Percentiles rank a stretch among this genome's conserved stretches.
Evolutionary conservation across 257 asterid genomes (phyloP).

Genomic region (Mitragyna speciosa): DNA sequence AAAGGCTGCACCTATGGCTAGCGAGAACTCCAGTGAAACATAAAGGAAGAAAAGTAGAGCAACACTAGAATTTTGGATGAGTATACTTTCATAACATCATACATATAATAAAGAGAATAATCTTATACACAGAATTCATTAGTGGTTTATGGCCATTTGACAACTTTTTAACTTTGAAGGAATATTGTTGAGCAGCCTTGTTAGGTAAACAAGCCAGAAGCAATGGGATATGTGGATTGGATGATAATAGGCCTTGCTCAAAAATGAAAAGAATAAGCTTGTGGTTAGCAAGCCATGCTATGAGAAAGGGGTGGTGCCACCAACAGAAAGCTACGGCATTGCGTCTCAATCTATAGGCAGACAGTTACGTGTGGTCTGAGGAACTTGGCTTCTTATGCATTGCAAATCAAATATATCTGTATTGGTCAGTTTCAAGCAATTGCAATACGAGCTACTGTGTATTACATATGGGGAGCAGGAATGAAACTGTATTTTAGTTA

Average conservation of each 20-base stretch:
- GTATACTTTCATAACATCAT: too few relatives aligned
- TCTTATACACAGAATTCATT: not conserved
- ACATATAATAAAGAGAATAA: too few relatives aligned
- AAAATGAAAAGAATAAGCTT: slow-evolving; percentile 52
- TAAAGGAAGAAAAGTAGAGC: too few relatives aligned
- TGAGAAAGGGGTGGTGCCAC: slow-evolving; percentile 48
- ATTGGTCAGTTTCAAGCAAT: too few relatives aligned
- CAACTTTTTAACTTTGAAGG: not conserved
- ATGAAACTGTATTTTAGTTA: too few relatives aligned
- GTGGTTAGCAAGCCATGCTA: slow-evolving; percentile 59
- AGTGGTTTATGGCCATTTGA: slow-evolving; percentile 15
- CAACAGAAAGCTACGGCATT: slow-evolving; percentile 26
- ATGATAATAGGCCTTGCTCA: slow-evolving; percentile 38
- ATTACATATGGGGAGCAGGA: too few relatives aligned
- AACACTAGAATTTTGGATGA: too few relatives aligned
- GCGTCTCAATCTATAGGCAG: slow-evolving; percentile 30
- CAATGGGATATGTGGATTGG: slow-evolving; percentile 35
- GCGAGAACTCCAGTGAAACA: too few relatives aligned
- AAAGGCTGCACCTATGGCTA: too few relatives aligned
- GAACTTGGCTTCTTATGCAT: too few relatives aligned
- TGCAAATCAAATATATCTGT: too few relatives aligned
- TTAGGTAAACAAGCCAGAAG: slow-evolving; percentile 49
- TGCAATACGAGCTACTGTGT: too few relatives aligned
- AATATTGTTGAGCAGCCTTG: slow-evolving; percentile 21
- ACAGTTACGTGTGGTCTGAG: not conserved